Evolutionary conservation across 495 filamentous ascomycete species (phyloP), one percentile per base, ranked within the genome.

Genomic region (Penicillium nucicola): DNA sequence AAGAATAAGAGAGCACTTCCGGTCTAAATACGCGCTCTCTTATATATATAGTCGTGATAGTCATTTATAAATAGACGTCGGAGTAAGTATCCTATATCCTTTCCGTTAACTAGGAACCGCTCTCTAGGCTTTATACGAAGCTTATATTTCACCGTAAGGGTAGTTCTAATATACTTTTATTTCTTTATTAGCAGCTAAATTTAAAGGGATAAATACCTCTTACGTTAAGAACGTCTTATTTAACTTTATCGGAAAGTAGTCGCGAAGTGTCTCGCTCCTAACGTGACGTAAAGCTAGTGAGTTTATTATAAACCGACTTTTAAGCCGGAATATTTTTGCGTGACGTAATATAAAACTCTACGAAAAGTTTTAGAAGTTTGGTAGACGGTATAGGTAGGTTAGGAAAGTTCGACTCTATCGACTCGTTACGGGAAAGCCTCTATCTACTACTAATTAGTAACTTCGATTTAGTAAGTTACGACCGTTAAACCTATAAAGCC

Each of bases 11-110:
- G 55, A 35, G 50, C 32, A 50, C 53, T 60, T 9, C 32, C 47
- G n/a, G 51, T 51, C 42, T 66, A 39, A 0, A 66, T 32, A 25
- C 45, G 15, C 45, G 38, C 54, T 42, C 53, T 42, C 33, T 66
- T 23, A 48, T 66, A 43, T 33, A 33, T 48, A 45, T 60, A 66
- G 36, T 66, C 33, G 45, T 66, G 46, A 28, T 32, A 50, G 41
- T 62, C 42, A 32, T 57, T 28, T 1, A 35, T 9, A 46, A 64
- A 64, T 1, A 61, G 52, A 4, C 39, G 7, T 25, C 20, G 34
- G 44, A 63, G 44, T 41, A 63, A 51, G n/a, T 55, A 51, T 18
- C 51, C 53, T 14, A 59, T 56, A 25, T 63, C 53, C 40, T 52
- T 60, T 14, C 35, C 41, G 7, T 15, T 64, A 12, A 64, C 49